A percentile compares a stretch with the other conserved stretches of the same genome.
phyloP scores from a whole-genome alignment of 805 yeast species.

The Metschnikowia gelsemii region DNA sequence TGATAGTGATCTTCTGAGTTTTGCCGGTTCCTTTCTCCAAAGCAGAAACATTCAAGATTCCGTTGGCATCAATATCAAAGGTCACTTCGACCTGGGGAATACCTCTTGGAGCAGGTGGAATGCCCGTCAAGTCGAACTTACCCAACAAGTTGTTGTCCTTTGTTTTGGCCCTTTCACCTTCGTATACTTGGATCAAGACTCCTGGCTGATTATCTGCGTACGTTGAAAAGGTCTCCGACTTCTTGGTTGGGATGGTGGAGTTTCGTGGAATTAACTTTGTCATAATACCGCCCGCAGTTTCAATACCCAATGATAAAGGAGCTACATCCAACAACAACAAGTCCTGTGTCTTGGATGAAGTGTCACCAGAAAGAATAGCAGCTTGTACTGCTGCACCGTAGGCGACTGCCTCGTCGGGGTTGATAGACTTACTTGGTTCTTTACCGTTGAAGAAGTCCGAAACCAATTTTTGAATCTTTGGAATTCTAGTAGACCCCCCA shows the following conservation, averaged over 20 bases:
- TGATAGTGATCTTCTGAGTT: constrained; percentile 84
- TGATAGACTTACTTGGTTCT: constrained; percentile 94
- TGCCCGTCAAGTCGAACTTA: constrained; percentile 81
- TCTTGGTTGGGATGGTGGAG: constrained; percentile 93
- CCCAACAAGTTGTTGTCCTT: constrained; percentile 90
- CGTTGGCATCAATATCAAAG: constrained; percentile 84
- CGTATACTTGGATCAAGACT: constrained; percentile 88
- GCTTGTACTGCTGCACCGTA: constrained; percentile 99
- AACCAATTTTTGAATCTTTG: constrained; percentile 92
- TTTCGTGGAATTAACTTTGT: constrained; percentile 92
- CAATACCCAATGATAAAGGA: constrained; percentile 93
- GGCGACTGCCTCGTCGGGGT: constrained; percentile 99
- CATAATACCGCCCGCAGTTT: constrained; percentile 97
- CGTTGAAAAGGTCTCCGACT: constrained; percentile 92
- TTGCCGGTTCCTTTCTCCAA: constrained; percentile 94
- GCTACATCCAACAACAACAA: constrained; percentile 86
- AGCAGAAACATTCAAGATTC: constrained; percentile 83
- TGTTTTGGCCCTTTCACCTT: constrained; percentile 95
- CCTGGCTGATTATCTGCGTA: constrained; percentile 97
- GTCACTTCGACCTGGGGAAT: constrained; percentile 89
- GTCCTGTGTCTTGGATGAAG: constrained; percentile 95
- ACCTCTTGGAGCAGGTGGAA: constrained; percentile 92
- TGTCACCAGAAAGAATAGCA: constrained; percentile 93
- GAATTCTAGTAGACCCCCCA: constrained; percentile 98
- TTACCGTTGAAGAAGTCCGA: constrained; percentile 97